Evolutionary conservation across 2,329 filamentous ascomycete genomes (phyloP), one percentile per base, ranked within the genome.

Genomic region (Calonectria multiphialidica): DNA sequence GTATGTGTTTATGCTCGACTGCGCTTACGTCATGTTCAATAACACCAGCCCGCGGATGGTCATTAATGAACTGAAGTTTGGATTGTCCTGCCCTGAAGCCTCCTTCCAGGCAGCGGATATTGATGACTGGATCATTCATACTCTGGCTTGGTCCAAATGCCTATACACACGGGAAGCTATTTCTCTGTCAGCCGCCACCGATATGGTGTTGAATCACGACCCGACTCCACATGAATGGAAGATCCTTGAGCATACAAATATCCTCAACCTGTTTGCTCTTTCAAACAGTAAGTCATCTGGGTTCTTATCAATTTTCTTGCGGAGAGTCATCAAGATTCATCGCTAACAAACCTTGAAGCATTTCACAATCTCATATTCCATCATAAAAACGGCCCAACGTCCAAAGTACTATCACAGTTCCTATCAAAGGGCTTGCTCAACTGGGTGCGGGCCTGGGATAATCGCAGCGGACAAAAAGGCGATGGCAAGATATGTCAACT

Each of bases 341-440:
- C 15, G 5, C 49, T 50, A 13, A 44, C 25, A 10, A 2, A 1
- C 0, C 12, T 5, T 18, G 3, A 33, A 75, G 73, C 73, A 6
- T 74, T 75, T 3, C 73, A 75, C 23, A 74, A 73, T 23, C 68
- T 75, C 1, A 66, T 75, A 4, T 75, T 70, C 21, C 57, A 70
- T 30, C 73, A 75, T 6, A 49, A 72, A 16, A 42, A 61, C 2
- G 68, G 73, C 6, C 37, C 67, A 37, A 42, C 0, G 25, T 16
- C 21, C 9, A 33, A 35, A 42, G n/a, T 21, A 42, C 35, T 40
- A 16, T 55, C 35, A n/a, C 23, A 9, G 0, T 8, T 47, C 2
- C 45, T 75, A 3, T 42, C 25, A 10, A 35, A 28, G 35, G 74
- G 71, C 1, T 15, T 75, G 6, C 50, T 4, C 10, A 75, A 75